Conservation (phyloP, 306 rosid genomes). For the peach (Prunus persica) region Prunus_persica_NCBIv2 NC_034014.1:8729501-8730000, state of each 20-base stretch:
- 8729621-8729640: background rate
- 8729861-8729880: background rate
- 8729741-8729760: constrained; percentile 63
- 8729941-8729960: background rate
- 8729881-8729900: background rate
- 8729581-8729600: constrained; percentile 31
- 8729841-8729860: background rate
- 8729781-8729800: background rate
- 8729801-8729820: background rate
- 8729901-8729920: background rate
- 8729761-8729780: constrained; percentile 52
- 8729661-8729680: constrained; percentile 37
- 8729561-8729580: constrained; percentile 38
- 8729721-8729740: constrained; percentile 37
- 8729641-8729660: constrained; percentile 2
- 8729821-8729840: background rate
- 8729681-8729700: constrained; percentile 82
- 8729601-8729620: constrained; percentile 29
- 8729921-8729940: background rate
- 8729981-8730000: background rate
- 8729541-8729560: constrained; percentile 38
- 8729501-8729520: constrained; percentile 20
- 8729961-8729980: background rate
- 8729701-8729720: constrained; percentile 48
- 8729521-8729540: constrained; percentile 36